Evolutionary conservation across 2,329 filamentous ascomycete species (phyloP), one percentile per base, ranked within the genome.

Genomic region (Akanthomyces muscarius): DNA sequence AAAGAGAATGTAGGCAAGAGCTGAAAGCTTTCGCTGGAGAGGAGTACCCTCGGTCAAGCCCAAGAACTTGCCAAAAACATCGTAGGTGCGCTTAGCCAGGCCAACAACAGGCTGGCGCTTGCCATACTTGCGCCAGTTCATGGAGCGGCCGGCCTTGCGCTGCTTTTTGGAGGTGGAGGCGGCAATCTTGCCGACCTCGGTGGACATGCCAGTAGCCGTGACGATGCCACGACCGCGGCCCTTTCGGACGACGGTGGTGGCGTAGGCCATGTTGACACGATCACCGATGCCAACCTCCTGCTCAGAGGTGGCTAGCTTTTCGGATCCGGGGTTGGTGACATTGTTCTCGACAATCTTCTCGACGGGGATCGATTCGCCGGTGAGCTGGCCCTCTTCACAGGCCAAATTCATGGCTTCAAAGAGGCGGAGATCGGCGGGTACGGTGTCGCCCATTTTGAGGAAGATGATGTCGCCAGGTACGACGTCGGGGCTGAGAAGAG

Each of bases 331-430:
- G 7, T 76, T 71, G 7, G 69, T 60, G 28, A 83, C 80, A 64
- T 77, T 74, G 68, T 80, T 80, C 23, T 84, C 80, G 25, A 82
- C 77, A 50, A 83, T 80, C 77, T 92, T 89, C 71, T 87, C 85
- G 30, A 90, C 87, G 7, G 89, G 87, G 18, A 89, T 79, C 4
- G 89, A 89, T 74, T 93, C 90, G 70, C 90, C 90, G 7, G 90
- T 92, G 51, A 92, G 82, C 56, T 89, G 86, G 52, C 88, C 87
- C 74, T 92, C 89, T 68, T 96, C 91, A 70, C 89, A 91, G 65
- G 87, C 86, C 52, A 92, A 81, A 72, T 95, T 94, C 84, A 93
- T 90, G 64, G 83, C 84, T 69, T 91, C 87, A 67, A 90, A 82
- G 23, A 89, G 74, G 61, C 88, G 86, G 47, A 92, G 73, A 70